These are phyloP conservation scores for Bretschneidera sinensis DNA, from an alignment of 345 rosid genomes.

Conservation along the genomic window DNA sequence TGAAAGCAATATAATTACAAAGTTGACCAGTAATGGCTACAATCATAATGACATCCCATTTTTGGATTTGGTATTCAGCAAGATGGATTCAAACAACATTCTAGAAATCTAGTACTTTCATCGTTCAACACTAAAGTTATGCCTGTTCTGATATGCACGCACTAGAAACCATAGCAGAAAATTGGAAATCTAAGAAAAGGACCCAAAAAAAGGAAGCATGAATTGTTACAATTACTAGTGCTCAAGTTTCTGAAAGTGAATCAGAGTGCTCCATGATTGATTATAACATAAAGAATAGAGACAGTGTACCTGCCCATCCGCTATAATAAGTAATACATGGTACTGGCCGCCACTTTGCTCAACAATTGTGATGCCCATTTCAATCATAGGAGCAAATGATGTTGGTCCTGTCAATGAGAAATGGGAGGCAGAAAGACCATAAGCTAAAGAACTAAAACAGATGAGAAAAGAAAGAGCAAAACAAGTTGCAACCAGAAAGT, in stretches of 20 bases:
- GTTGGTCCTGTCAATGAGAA: slow-evolving; percentile 43
- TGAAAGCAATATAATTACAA: too few relatives aligned
- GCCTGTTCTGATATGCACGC: slow-evolving; percentile 1
- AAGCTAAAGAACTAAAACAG: background rate
- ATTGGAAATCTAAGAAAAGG: background rate
- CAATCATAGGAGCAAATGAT: slow-evolving; percentile 57
- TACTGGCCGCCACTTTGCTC: slow-evolving; percentile 69
- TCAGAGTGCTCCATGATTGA: background rate
- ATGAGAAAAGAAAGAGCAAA: background rate
- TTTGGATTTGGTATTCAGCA: too few relatives aligned
- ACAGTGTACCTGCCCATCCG: slow-evolving; percentile 57
- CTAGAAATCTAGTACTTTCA: background rate
- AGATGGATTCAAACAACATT: background rate
- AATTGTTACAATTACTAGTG: background rate
- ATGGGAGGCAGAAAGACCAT: background rate
- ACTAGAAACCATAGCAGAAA: background rate
- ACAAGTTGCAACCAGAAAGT: slow-evolving; percentile 38
- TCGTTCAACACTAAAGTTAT: too few relatives aligned
- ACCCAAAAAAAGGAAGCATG: too few relatives aligned
- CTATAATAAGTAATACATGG: slow-evolving; percentile 64
- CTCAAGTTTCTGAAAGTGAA: background rate
- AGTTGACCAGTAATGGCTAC: background rate
- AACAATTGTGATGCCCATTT: slow-evolving; percentile 58
- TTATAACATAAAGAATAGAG: background rate
- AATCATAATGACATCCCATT: background rate